Evolutionary conservation across 768 basidiomycete genomes (phyloP).

Genomic region (Leccinum rimulosum): DNA sequence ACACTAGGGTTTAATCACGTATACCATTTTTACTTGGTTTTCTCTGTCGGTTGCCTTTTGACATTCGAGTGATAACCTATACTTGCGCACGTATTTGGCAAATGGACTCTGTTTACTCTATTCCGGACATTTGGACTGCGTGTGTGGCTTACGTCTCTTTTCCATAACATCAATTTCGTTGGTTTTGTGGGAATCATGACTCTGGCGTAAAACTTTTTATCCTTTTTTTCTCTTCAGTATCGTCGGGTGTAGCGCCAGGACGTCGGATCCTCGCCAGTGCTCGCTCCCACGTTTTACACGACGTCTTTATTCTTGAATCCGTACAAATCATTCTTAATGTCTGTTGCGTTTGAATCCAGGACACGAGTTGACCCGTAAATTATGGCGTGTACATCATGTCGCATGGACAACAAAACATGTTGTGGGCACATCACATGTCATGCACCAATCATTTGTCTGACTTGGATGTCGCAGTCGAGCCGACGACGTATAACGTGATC

Average conservation of each 20-base stretch:
- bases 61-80: neutral
- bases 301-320: neutral
- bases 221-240: neutral
- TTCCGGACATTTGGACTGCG: neutral
- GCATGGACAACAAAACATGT: neutral
- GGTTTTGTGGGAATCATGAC: neutral
- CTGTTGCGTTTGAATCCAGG: neutral
- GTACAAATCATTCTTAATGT: neutral
- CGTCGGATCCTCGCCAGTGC: neutral
- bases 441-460: neutral
- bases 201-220: neutral
- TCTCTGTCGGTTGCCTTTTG: neutral
- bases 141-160: constrained; percentile 7
- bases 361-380: neutral
- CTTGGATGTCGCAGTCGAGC: neutral
- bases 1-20: neutral
- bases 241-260: neutral
- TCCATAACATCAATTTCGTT: constrained; percentile 1
- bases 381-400: no score
- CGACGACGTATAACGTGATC: neutral
- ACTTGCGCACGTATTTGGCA: neutral
- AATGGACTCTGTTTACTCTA: neutral
- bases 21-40: neutral
- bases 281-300: constrained; percentile 6
- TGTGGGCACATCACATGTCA: neutral